Evolutionary conservation across 139 green algal genomes (phyloP), one percentile per base, ranked within the genome.

Genomic region (Eudorina sp.): DNA sequence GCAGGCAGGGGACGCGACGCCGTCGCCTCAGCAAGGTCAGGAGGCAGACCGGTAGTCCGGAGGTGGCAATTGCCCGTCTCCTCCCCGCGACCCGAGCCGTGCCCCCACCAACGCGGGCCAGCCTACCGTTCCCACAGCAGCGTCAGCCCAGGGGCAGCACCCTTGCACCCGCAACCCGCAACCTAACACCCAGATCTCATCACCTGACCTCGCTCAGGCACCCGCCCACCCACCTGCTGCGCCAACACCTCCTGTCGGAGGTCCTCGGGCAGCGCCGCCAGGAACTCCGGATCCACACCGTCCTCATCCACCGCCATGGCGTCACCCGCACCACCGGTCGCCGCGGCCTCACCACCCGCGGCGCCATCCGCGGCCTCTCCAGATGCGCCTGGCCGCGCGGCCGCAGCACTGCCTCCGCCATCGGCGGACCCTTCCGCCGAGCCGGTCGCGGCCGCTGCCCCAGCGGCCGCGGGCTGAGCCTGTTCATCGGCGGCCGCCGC

Each of bases 221-320:
- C 36, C 72, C 40, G 18, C 72, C 62, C 62, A 9, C 75, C 16
- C n/a, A 64, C 76, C 92, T 98, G 96, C 92, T 98, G 93, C 55
- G 94, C 94, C 75, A 99, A 77, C 64, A 99, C 94, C 90, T 99
- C 97, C 29, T 94, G 94, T 51, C 95, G 95, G n/a, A 99, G 96
- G 38, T 99, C 97, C 3, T 94, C 93, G 0, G 97, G 97, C 45
- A 99, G 92, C 0, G 97, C 97, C 29, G 96, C 97, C 69, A 99
- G 91, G 88, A 99, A 99, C 89, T 99, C 96, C 5, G 97, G 97
- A 73, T 99, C 97, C 27, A 99, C 93, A 9, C 66, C 91, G 34
- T 92, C 83, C 53, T 94, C 90, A 2, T 93, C 93, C 48, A 80
- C 88, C 31, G 60, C 77, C 53, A 66, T 76, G 21, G 62, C 64